These are phyloP conservation scores for Lepidopterella palustris DNA, from an alignment of 495 filamentous ascomycete genomes.

Conservation along the genomic window DNA sequence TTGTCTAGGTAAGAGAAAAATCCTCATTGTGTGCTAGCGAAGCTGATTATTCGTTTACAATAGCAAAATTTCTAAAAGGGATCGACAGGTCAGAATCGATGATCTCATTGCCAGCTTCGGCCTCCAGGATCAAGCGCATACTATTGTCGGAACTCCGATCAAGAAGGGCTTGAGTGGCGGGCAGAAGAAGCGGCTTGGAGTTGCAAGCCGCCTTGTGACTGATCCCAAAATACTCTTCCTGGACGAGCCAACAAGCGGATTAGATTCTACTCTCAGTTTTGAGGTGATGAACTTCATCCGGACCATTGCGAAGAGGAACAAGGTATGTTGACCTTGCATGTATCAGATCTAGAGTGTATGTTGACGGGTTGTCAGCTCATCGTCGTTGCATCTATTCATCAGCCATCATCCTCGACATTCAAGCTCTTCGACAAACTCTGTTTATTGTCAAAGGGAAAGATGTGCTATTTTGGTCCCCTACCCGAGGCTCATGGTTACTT, in stretches of 20 bases:
- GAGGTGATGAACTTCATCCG: slow-evolving; percentile 64
- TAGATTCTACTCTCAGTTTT: slow-evolving; percentile 41
- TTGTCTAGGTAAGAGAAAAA: no score
- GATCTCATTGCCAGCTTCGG: no score
- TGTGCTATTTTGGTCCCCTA: slow-evolving; percentile 62
- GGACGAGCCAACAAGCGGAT: slow-evolving; percentile 35
- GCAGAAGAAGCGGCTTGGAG: slow-evolving; percentile 38
- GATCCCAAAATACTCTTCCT: slow-evolving; percentile 34
- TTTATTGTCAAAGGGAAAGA: slow-evolving; percentile 60
- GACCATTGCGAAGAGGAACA: slow-evolving; percentile 57
- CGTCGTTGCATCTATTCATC: slow-evolving; percentile 76
- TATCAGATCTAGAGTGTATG: slow-evolving; percentile 2
- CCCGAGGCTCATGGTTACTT: slow-evolving; percentile 51
- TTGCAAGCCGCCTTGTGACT: slow-evolving; percentile 33
- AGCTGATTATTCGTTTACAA: no score
- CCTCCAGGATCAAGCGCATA: slow-evolving; percentile 21
- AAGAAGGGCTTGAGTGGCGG: slow-evolving; percentile 33
- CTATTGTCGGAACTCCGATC: slow-evolving; percentile 30
- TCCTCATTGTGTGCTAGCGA: no score
- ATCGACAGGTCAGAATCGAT: no score
- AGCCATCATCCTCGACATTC: slow-evolving; percentile 71
- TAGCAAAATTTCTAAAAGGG: no score
- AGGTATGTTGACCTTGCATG: slow-evolving; percentile 39
- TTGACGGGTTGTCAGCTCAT: slow-evolving; percentile 44
- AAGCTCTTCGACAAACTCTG: slow-evolving; percentile 71